A percentile compares a stretch with the other conserved stretches of the same genome.
Conservation (phyloP, 768 basidiomycete species). For the Termitomyces sp. region DNA sequence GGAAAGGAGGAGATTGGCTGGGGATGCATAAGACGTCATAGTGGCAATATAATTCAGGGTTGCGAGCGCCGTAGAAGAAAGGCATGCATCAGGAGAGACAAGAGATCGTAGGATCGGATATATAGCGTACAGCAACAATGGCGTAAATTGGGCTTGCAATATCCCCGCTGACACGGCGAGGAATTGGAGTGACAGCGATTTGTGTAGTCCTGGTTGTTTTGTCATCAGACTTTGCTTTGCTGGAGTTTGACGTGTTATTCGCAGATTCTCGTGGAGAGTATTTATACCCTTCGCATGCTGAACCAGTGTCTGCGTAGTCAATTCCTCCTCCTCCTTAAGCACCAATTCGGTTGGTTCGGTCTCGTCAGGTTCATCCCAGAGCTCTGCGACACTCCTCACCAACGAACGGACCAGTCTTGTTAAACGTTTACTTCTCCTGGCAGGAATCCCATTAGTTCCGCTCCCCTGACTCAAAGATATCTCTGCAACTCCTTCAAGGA, state of each 20-base stretch:
- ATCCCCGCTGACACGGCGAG: constrained; percentile 72
- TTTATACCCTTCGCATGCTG: constrained; percentile 69
- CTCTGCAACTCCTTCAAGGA: constrained; percentile 71
- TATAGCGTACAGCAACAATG: constrained; percentile 72
- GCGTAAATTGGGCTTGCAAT: constrained; percentile 67
- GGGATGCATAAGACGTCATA: constrained; percentile 85
- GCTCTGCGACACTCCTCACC: constrained; percentile 60
- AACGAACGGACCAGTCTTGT: constrained; percentile 66
- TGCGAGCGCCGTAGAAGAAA: constrained; percentile 75
- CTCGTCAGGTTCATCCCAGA: constrained; percentile 58
- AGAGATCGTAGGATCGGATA: constrained; percentile 89
- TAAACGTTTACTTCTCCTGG: constrained; percentile 46
- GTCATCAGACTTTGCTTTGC: constrained; percentile 23
- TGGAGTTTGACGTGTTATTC: constrained; percentile 39
- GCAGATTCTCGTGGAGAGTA: constrained; percentile 57
- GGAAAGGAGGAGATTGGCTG: constrained; percentile 83
- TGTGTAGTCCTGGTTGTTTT: constrained; percentile 67
- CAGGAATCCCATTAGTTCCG: constrained; percentile 23
- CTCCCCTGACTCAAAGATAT: constrained; percentile 39
- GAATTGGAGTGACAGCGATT: constrained; percentile 67
- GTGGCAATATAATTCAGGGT: constrained; percentile 69
- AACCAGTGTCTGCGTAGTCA: constrained; percentile 34
- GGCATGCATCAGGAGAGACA: constrained; percentile 64
- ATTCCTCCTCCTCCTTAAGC: constrained; percentile 25
- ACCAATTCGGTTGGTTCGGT: constrained; percentile 15